Conservation (phyloP, 495 filamentous ascomycete genomes). For the Penicillium cataractarum region DNA sequence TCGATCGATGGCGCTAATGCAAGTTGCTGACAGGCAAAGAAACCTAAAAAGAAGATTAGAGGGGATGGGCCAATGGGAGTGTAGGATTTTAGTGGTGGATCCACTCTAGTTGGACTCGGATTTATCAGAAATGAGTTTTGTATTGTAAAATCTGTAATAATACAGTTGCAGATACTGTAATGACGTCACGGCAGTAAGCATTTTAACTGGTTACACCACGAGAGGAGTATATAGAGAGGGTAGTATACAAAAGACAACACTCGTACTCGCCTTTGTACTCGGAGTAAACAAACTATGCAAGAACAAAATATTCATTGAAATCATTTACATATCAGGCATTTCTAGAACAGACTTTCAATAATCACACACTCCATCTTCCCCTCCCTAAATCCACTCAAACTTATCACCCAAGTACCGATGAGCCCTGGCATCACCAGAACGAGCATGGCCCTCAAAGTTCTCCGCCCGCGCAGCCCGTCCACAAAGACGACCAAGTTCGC, state of each 20-base stretch:
- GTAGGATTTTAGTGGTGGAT: neutral
- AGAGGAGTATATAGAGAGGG: no score
- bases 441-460: slow-evolving; percentile 57
- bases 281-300: neutral
- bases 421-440: slow-evolving; percentile 52
- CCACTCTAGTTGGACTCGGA: neutral
- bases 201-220: no score
- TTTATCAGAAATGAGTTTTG: neutral
- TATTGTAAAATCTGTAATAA: neutral
- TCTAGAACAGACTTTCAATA: no score
- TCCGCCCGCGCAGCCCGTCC: slow-evolving; percentile 54
- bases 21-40: slow-evolving; percentile 20
- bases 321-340: neutral
- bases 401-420: slow-evolving; percentile 45
- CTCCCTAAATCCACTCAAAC: slow-evolving; percentile 45
- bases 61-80: neutral
- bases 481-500: slow-evolving; percentile 53
- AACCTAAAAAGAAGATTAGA: slow-evolving; percentile 1
- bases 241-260: no score
- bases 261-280: neutral
- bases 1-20: slow-evolving; percentile 20
- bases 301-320: no score
- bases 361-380: neutral
- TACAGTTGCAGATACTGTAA: neutral
- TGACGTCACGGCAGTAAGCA: neutral